Percentiles rank a stretch among this genome's conserved stretches.
Evolutionary conservation across 2,329 filamentous ascomycete genomes (phyloP).

Genomic region (Sarocladiaceae sp.): DNA sequence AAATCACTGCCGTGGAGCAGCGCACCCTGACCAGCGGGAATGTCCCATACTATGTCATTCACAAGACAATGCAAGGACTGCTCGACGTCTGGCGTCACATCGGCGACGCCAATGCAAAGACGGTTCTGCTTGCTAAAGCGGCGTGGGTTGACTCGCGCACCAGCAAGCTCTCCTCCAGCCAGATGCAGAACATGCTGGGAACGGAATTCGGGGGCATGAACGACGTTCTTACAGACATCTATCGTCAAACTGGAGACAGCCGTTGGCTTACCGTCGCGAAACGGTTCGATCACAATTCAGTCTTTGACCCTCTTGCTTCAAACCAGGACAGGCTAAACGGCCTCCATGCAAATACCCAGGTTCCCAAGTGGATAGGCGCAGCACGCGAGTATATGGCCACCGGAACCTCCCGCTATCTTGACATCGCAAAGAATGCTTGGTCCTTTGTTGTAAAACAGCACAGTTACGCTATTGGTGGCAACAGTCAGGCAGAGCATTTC

Average conservation of each 20-base stretch:
- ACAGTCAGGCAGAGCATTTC: slow-evolving; percentile 51
- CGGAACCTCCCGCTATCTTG: slow-evolving; percentile 36
- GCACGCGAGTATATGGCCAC: slow-evolving; percentile 44
- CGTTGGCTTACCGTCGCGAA: slow-evolving; percentile 42
- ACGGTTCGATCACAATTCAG: slow-evolving; percentile 44
- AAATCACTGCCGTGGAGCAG: slow-evolving; percentile 26
- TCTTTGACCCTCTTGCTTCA: slow-evolving; percentile 42
- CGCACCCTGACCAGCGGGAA: slow-evolving; percentile 41
- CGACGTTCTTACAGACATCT: slow-evolving; percentile 44
- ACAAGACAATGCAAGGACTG: slow-evolving; percentile 48
- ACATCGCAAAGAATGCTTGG: slow-evolving; percentile 48
- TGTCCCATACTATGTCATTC: slow-evolving; percentile 50
- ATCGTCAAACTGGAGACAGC: slow-evolving; percentile 39
- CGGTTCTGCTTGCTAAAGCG: slow-evolving; percentile 39
- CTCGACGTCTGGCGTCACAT: slow-evolving; percentile 45
- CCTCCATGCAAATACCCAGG: slow-evolving; percentile 48
- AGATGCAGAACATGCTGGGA: slow-evolving; percentile 44
- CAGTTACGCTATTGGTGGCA: slow-evolving; percentile 48
- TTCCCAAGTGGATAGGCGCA: slow-evolving; percentile 51
- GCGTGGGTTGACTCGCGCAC: slow-evolving; percentile 47
- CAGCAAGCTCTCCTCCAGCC: slow-evolving; percentile 30
- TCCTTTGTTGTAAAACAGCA: slow-evolving; percentile 41
- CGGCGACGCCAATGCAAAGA: slow-evolving; percentile 35
- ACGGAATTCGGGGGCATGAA: slow-evolving; percentile 53
- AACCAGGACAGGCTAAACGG: slow-evolving; percentile 42